phyloP scores from a whole-genome alignment of 257 asterid genomes.

The Verbena officinalis region DNA sequence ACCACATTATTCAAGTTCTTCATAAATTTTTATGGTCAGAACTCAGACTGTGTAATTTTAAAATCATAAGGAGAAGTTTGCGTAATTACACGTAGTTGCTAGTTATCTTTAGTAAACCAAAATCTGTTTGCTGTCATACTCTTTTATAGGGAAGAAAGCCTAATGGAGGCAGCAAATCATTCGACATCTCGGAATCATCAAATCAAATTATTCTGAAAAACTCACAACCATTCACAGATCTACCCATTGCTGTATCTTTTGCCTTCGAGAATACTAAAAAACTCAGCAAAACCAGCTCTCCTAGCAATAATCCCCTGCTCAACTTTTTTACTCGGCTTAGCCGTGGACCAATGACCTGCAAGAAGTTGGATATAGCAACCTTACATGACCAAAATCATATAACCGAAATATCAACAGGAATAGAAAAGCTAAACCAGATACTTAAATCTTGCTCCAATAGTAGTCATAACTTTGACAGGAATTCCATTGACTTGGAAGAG shows the following conservation, averaged over 20 bases:
- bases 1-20: too few relatives aligned
- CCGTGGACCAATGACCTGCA: not conserved
- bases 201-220: not conserved
- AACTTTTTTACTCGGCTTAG: constrained; percentile 43
- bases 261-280: constrained; percentile 46
- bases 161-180: not conserved
- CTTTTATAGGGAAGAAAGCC: not conserved
- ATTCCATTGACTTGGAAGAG: constrained; percentile 60
- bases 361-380: constrained; percentile 27
- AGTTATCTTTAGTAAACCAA: too few relatives aligned
- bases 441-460: constrained; percentile 45
- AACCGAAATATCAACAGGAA: constrained; percentile 51
- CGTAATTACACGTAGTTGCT: too few relatives aligned
- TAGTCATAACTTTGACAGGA: constrained; percentile 49
- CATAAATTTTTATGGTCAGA: too few relatives aligned
- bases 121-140: not conserved
- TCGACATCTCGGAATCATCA: not conserved
- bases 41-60: too few relatives aligned
- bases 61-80: too few relatives aligned
- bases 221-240: not conserved
- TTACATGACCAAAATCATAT: constrained; percentile 31
- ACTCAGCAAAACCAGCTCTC: constrained; percentile 29
- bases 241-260: constrained; percentile 39
- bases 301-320: constrained; percentile 39
- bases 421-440: constrained; percentile 12